Base-by-base conservation (phyloP, 2,329 filamentous ascomycete species). In the Byssoonygena ceratinophila region DNA sequence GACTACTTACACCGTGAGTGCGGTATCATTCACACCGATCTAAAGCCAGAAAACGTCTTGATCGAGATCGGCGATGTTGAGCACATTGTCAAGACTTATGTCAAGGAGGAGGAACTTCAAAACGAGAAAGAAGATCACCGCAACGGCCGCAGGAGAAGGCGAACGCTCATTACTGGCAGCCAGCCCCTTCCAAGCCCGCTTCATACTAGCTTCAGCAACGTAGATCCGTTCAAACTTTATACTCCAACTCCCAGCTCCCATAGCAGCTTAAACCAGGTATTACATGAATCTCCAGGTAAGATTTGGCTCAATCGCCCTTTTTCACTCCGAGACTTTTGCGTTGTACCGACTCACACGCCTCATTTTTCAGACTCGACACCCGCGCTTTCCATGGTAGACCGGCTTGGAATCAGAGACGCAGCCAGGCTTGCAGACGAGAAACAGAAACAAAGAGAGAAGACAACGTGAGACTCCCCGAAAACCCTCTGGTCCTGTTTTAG, bases 31-130 rank as follows among this genome's bases (percentile, higher is more conserved):
- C 92, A 98, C 71, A 97, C 92, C 55, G 91, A 96, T 66, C 74
- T 97, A 61, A 96, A 98, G 71, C 92, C 92, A 45, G 92, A 98
- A 68, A 98, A 98, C 65, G 92, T 98, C 29, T 76, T 98, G 59
- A 97, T 98, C 66, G 92, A 98, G 72, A 97, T 98, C 64, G 92
- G 92, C 59, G 92, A 98, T 62, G 92, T 98, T 46, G 92, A 98
- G 74, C 88, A 97, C 70, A 97, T 97, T 57, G 92, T 98, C 54
- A 91, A 95, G 71, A 89, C 87, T 55, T 91, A 94, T 58, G 91
- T 98, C 52, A 91, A 95, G 70, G 87, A 83, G 57, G 86, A 92
- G 46, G 67, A 71, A 53, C 63, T 72, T 51, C 74, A 80, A 61
- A 80, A 80, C 61, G 78, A 82, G 48, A 92, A 92, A 69, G 88